phyloP scores from a whole-genome alignment of 192 early-diverging fungal species.

The Linderina pennispora region DNA sequence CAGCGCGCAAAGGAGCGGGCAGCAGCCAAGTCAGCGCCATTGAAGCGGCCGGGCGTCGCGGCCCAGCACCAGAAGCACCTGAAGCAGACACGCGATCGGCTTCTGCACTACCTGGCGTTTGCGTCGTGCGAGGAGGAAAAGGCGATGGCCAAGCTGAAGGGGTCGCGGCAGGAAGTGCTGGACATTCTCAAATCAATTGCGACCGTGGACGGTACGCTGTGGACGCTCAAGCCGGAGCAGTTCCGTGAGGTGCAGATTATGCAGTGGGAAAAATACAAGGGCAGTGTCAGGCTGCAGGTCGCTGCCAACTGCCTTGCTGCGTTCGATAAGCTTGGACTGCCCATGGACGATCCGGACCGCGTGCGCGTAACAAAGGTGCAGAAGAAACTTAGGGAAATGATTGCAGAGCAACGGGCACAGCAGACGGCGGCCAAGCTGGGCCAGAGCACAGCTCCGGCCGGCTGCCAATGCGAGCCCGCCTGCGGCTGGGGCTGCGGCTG shows the following conservation, averaged over 20 bases:
- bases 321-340: conserved; percentile 48
- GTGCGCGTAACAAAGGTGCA: conserved; percentile 7
- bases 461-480: neutral
- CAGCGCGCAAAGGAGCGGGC: neutral
- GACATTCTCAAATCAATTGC: conserved; percentile 10
- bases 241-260: conserved; percentile 49
- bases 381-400: conserved; percentile 1
- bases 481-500: neutral
- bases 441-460: neutral
- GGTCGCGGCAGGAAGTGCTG: conserved; percentile 9
- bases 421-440: neutral
- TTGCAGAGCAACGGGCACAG: too few relatives aligned
- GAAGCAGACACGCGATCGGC: conserved; percentile 26
- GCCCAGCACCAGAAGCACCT: conserved; percentile 11
- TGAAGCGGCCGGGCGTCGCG: neutral
- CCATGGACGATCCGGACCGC: conserved; percentile 46
- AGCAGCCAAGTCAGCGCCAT: neutral
- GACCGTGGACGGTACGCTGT: conserved; percentile 15
- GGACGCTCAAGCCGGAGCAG: conserved; percentile 42
- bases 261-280: conserved; percentile 48
- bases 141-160: conserved; percentile 11
- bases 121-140: conserved; percentile 11
- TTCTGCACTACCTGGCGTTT: conserved; percentile 26
- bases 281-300: conserved; percentile 28
- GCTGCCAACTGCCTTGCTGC: conserved; percentile 42